Percentiles rank a stretch among this genome's conserved stretches.
These are phyloP conservation scores for Cryphonectria radicalis DNA, from an alignment of 2,329 filamentous ascomycete species.

Conservation along the genomic window DNA sequence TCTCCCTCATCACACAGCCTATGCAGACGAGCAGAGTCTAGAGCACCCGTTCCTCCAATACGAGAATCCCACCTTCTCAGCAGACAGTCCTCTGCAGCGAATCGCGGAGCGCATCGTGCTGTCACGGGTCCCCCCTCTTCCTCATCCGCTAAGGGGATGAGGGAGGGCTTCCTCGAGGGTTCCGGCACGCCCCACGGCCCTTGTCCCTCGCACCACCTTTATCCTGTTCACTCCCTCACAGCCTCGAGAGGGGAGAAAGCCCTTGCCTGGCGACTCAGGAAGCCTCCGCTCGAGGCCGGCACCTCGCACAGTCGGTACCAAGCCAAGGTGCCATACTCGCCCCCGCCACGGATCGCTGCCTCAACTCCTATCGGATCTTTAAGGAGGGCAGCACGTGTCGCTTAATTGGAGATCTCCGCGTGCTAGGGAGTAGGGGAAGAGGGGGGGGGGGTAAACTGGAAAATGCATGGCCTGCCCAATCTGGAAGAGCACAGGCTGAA, in stretches of 20 bases:
- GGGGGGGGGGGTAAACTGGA: too few species aligned
- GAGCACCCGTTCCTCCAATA: background rate
- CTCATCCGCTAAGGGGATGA: background rate
- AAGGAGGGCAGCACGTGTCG: conserved; percentile 21
- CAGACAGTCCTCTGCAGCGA: background rate
- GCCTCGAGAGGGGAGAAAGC: background rate
- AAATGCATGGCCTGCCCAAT: conserved; percentile 19
- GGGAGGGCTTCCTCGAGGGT: background rate
- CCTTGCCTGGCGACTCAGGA: background rate
- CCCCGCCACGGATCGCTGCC: conserved; percentile 2
- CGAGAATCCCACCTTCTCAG: conserved; percentile 4
- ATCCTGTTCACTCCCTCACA: background rate
- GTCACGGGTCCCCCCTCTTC: background rate
- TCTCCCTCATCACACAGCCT: conserved; percentile 1
- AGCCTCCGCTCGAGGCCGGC: background rate
- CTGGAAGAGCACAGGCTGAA: conserved; percentile 4
- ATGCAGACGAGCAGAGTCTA: background rate
- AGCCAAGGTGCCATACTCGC: background rate
- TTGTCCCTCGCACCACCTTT: background rate
- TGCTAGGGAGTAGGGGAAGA: background rate
- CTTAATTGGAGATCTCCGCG: conserved; percentile 19
- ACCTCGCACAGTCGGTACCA: background rate
- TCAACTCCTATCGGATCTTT: conserved; percentile 11
- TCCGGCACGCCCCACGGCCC: background rate
- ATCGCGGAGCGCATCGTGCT: background rate